Evolutionary conservation across 1,284 basidiomycete genomes (phyloP), one percentile per base, ranked within the genome.

Genomic region (Ceratobasidium sp.): DNA sequence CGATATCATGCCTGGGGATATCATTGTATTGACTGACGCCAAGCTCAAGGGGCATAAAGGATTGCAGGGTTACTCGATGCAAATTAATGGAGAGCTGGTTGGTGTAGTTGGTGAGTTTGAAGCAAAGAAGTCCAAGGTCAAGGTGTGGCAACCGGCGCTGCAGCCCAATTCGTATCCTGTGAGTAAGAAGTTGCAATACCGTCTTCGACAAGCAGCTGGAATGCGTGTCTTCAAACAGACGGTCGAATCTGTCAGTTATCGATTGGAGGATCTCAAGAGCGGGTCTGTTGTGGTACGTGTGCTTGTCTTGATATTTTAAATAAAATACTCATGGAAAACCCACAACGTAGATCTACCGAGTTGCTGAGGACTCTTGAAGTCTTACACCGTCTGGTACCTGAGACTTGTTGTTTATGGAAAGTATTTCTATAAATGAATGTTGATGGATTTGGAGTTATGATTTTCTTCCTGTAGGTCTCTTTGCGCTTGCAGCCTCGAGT

Each of bases 11-110:
- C 90, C 93, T 0, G 95, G 95, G 1, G 95, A 97, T 80, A 82
- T 97, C 4, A 84, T 94, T 48, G 86, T 88, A 62, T 81, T 96
- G 76, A 82, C 85, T 70, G 92, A 93, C 69, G 92, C 92, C 65
- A 90, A 88, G 79, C 84, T 98, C 77, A 96, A 94, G 79, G 95
- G 96, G 0, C 92, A 94, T 78, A 96, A 94, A 80, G 74, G 90
- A 0, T 79, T 97, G 62, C 86, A 90, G 60, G 83, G 85, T 58
- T 96, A 97, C 79, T 85, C 83, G 82, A 82, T 78, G 85, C 88
- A 82, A 3, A 87, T 89, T 2, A 80, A 83, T n/a, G 86, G 88
- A 71, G 87, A 89, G 3, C 78, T 93, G 9, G 82, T 92, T 12
- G 95, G 89, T 9, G 82, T 97, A 36, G 87, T 97, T 36, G 85